Evolutionary conservation across 2,329 filamentous ascomycete species (phyloP).

Genomic region (Arthrobotrys megalospora): DNA sequence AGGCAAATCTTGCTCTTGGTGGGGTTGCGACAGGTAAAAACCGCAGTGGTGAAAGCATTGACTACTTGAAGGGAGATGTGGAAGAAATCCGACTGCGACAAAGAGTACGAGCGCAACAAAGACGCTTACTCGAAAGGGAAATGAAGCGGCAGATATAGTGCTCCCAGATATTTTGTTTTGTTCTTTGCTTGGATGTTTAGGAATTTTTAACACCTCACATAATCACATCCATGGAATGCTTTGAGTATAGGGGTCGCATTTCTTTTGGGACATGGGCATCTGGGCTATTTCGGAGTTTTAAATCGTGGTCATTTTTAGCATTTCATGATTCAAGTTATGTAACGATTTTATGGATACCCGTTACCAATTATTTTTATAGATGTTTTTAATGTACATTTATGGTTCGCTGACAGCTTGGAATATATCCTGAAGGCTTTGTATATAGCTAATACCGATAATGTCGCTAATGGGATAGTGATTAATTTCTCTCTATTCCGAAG

Average conservation of each 20-base stretch:
- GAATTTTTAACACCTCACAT: not conserved
- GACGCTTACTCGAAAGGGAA: conserved; percentile 55
- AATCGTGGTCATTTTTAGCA: conserved; percentile 11
- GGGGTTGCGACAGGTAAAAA: conserved; percentile 33
- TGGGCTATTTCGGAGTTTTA: conserved; percentile 42
- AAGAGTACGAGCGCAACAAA: conserved; percentile 39
- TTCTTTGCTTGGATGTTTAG: not conserved
- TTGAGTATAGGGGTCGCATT: not conserved
- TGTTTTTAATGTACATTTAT: conserved; percentile 32
- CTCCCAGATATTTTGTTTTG: not conserved
- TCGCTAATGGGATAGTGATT: too few species aligned
- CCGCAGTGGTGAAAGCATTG: conserved; percentile 36
- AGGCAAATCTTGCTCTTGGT: conserved; percentile 30
- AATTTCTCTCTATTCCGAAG: not conserved
- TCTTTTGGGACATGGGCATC: conserved; percentile 9
- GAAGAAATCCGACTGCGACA: conserved; percentile 51
- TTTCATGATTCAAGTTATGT: conserved; percentile 26
- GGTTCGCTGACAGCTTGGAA: too few species aligned
- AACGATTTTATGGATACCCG: conserved; percentile 60
- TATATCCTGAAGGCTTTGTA: too few species aligned
- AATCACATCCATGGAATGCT: not conserved
- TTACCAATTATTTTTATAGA: conserved; percentile 24
- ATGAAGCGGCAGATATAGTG: conserved; percentile 62
- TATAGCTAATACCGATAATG: too few species aligned
- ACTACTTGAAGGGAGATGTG: conserved; percentile 41